Evolutionary conservation across 1,284 basidiomycete genomes (phyloP), one percentile per base, ranked within the genome.

Genomic region (Tremellales sp.): DNA sequence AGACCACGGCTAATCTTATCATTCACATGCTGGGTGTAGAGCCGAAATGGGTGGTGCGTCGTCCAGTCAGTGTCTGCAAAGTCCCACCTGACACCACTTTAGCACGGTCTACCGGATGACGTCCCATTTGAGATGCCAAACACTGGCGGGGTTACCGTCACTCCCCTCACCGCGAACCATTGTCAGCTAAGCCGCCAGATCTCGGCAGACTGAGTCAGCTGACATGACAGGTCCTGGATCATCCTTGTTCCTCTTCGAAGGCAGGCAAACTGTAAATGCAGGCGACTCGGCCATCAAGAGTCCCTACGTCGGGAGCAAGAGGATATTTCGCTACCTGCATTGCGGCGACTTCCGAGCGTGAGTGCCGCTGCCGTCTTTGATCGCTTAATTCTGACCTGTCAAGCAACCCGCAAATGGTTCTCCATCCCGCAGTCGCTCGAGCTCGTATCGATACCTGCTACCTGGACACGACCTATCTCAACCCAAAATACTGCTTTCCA

Each of bases 101-200:
- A 74, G 71, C 73, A 75, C 46, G 71, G 70, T 0, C 76, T 97
- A 1, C 88, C 89, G 0, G 83, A 92, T 80, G 82, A 97, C 65
- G 76, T 77, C 0, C 80, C 88, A 0, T 84, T 82, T 2, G 72
- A 81, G 13, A 80, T 98, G 42, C 89, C 91, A 0, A 76, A 88
- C 58, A 89, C 89, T 0, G 84, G 85, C 25, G 92, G 91, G 2
- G 89, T 97, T 31, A 79, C 75, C 31, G 93, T 97, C 2, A 97
- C 91, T 0, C 82, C 91, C 36, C 89, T 98, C n/a, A 89, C 96
- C 61, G 94, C 94, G 2, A 98, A 98, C 65, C 96, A 97, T 67
- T 94, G 91, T 83, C 42, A 37, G 79, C n/a, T 67, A 17, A n/a
- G 31, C 12, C n/a, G n/a, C n/a, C n/a, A n/a, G n/a, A n/a, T 15